A percentile compares a stretch with the other conserved stretches of the same genome.
phyloP scores from a whole-genome alignment of 2,329 filamentous ascomycete species.

The Exophiala aquamarina region DNA sequence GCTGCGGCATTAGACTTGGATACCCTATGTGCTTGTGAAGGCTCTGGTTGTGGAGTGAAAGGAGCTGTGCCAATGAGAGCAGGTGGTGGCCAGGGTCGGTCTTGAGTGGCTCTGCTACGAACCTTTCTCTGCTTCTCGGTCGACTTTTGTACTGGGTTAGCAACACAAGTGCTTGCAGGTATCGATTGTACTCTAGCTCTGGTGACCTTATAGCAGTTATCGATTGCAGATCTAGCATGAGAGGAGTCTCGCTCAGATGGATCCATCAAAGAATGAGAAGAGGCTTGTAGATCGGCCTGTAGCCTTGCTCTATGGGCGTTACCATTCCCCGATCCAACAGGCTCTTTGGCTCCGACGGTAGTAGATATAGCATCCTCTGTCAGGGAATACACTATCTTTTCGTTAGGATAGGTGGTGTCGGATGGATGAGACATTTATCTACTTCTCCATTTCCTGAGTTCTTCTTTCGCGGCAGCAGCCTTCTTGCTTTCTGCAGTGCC shows the following conservation, averaged over 20 bases:
- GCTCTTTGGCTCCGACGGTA: slow-evolving; percentile 30
- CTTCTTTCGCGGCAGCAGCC: slow-evolving; percentile 29
- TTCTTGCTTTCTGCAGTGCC: slow-evolving; percentile 32
- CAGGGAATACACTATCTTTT: slow-evolving; percentile 10
- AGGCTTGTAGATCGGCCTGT: background rate
- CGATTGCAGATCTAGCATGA: too few species aligned
- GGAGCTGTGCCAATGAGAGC: slow-evolving; percentile 6
- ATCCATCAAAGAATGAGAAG: too few species aligned
- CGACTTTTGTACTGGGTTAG: too few species aligned
- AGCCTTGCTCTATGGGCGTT: slow-evolving; percentile 33
- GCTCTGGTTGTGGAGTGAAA: background rate
- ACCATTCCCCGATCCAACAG: slow-evolving; percentile 34
- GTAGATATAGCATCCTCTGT: slow-evolving; percentile 32
- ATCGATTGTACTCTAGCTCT: too few species aligned
- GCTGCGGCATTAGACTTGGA: too few species aligned
- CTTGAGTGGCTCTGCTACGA: background rate
- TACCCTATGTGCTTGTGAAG: background rate
- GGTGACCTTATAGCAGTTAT: too few species aligned
- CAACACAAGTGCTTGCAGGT: too few species aligned
- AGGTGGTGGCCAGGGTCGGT: slow-evolving; percentile 14
- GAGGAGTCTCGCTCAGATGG: too few species aligned
- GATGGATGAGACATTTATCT: slow-evolving; percentile 17
- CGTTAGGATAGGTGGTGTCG: background rate
- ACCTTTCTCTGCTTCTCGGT: too few species aligned
- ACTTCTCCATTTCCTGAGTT: slow-evolving; percentile 37